Evolutionary conservation across 352 stramenopile genomes (phyloP).

Genomic region (Phytophthora pluvialis): DNA sequence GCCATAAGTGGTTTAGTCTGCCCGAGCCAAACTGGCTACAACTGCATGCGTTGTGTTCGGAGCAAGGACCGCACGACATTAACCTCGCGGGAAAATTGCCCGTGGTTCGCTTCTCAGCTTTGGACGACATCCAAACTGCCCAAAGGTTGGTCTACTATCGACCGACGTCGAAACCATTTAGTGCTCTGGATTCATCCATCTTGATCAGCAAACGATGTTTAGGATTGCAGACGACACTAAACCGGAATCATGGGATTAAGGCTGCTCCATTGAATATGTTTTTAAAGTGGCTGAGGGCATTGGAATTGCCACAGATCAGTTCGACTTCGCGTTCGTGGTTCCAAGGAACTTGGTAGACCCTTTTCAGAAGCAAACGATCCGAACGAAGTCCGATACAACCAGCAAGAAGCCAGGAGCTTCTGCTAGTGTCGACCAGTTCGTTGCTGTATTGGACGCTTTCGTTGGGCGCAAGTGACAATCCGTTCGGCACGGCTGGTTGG

Average conservation of each 20-base stretch:
- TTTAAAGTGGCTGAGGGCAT: not conserved
- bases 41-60: too few relatives aligned
- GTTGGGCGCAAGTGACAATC: not conserved
- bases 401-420: not conserved
- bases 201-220: not conserved
- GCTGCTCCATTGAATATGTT: conserved; percentile 13
- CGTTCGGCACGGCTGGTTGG: too few relatives aligned
- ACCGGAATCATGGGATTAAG: conserved; percentile 12
- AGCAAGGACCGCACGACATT: not conserved
- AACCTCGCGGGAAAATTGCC: not conserved
- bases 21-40: too few relatives aligned
- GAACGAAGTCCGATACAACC: not conserved
- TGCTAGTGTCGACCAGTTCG: not conserved
- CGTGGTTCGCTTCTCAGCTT: conserved; percentile 3
- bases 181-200: conserved; percentile 17
- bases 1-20: too few relatives aligned
- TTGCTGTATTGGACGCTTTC: conserved; percentile 1
- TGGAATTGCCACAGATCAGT: not conserved
- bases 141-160: conserved; percentile 1
- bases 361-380: conserved; percentile 7
- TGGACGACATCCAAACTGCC: conserved; percentile 11
- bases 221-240: conserved; percentile 10
- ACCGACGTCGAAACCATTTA: conserved; percentile 8
- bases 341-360: conserved; percentile 7
- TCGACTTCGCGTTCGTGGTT: conserved; percentile 21